Evolutionary conservation across 768 basidiomycete genomes (phyloP), one percentile per base, ranked within the genome.

Genomic region (Tricholoma bakamatsutake): DNA sequence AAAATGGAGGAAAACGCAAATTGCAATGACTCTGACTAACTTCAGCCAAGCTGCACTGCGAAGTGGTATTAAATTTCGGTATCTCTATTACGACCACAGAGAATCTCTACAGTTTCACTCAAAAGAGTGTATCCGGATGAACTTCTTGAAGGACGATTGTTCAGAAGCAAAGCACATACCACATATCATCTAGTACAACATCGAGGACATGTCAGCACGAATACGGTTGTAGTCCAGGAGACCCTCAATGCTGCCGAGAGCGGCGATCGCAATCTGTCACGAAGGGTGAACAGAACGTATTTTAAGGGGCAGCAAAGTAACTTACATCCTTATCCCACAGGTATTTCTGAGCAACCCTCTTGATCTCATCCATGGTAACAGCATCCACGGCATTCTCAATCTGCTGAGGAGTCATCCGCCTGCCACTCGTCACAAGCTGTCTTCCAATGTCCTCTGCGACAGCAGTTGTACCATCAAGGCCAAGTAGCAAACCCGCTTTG

Each of bases 381-480:
- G 88, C 87, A 67, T 98, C 93, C 45, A 98, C 84, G 24, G 93
- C 92, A 55, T 80, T 80, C 79, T 98, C 97, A 60, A 95, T 93
- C 74, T 99, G 93, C 69, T 87, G 82, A 49, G 97, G 96, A 15
- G 94, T 89, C 74, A 89, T 80, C 64, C 97, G 80, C 60, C 80
- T 85, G 54, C 97, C 97, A 59, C 85, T 93, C 33, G 96, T 98
- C 57, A 99, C 91, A 57, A 99, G 80, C 69, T 98, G 96, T 64
- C 95, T 78, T n/a, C 97, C 96, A 71, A 98, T 94, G 66, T 99
- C 97, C 77, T 99, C 97, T 33, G 97, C 96, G 59, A 95, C 82
- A 52, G 94, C 93, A 31, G 94, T 98, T 15, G 93, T 89, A n/a
- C 97, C 97, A 64, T 98, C 97, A 42, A 98, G 77, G 56, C 87